Evolutionary conservation across 495 filamentous ascomycete species (phyloP).

Genomic region (Annulohypoxylon bovei): DNA sequence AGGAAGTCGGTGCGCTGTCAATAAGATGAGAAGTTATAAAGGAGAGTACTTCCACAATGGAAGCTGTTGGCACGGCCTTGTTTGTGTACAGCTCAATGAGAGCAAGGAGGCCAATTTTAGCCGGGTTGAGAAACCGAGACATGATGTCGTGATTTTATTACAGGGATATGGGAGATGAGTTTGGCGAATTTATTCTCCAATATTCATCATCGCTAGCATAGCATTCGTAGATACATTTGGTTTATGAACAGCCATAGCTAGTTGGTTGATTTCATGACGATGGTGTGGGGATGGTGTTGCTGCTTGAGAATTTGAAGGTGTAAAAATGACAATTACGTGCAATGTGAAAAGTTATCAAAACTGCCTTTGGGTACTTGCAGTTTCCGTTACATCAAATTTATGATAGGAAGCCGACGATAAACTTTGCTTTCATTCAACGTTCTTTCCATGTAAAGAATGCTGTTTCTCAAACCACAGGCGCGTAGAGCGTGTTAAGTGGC

Average conservation of each 20-base stretch:
- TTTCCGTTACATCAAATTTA: background rate
- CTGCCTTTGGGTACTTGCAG: background rate
- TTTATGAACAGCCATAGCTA: slow-evolving; percentile 23
- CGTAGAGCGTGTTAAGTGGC: slow-evolving; percentile 2
- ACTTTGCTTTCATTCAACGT: background rate
- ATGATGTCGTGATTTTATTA: slow-evolving; percentile 52
- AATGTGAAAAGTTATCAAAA: background rate
- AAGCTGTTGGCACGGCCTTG: slow-evolving; percentile 74
- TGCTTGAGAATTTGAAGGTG: background rate
- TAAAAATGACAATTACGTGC: background rate
- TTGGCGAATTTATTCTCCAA: background rate
- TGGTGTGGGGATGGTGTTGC: slow-evolving; percentile 1
- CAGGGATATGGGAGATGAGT: background rate
- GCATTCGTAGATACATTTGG: slow-evolving; percentile 2
- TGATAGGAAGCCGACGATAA: background rate
- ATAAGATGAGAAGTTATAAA: slow-evolving; percentile 83
- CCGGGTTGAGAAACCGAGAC: slow-evolving; percentile 84
- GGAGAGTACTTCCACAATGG: slow-evolving; percentile 83
- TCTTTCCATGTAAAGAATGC: background rate
- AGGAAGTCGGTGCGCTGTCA: slow-evolving; percentile 45
- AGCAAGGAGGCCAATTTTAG: slow-evolving; percentile 82
- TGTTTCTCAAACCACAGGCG: slow-evolving; percentile 16
- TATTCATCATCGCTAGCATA: background rate
- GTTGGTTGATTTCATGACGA: slow-evolving; percentile 14
- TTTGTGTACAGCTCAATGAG: slow-evolving; percentile 84